Percentiles rank a stretch among this genome's conserved stretches.
Evolutionary conservation across 2,329 filamentous ascomycete genomes (phyloP).

Genomic region (Diaporthe sp.): DNA sequence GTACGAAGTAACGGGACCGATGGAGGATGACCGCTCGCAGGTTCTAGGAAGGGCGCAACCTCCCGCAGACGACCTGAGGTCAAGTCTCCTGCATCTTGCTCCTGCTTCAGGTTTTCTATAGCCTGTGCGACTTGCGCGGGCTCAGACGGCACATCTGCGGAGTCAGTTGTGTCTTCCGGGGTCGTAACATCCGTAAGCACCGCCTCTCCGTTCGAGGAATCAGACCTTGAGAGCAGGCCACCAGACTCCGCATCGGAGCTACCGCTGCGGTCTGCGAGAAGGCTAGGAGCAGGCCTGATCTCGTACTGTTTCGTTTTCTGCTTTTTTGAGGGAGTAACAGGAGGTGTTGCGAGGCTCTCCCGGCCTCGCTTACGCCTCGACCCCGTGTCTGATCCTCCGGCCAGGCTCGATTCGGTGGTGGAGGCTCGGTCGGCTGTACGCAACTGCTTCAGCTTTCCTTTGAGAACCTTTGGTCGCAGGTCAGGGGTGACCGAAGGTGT

Average conservation of each 20-base stretch:
- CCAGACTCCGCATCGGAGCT: conserved; percentile 55
- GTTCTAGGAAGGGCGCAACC: conserved; percentile 32
- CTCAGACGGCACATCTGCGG: conserved; percentile 53
- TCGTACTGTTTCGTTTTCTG: conserved; percentile 56
- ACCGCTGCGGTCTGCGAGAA: conserved; percentile 52
- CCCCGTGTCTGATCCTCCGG: conserved; percentile 46
- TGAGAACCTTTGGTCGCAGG: conserved; percentile 65
- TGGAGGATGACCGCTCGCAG: neutral
- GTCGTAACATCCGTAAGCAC: conserved; percentile 63
- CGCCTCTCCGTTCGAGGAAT: conserved; percentile 50
- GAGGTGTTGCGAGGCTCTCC: conserved; percentile 65
- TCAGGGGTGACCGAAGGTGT: conserved; percentile 71
- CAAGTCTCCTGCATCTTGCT: conserved; percentile 48
- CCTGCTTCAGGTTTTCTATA: conserved; percentile 50
- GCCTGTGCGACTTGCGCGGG: conserved; percentile 50
- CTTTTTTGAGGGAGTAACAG: conserved; percentile 68
- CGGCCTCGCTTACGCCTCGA: conserved; percentile 59
- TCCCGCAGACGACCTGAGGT: conserved; percentile 41
- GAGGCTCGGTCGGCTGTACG: conserved; percentile 52
- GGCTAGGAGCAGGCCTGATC: conserved; percentile 46
- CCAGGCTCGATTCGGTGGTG: conserved; percentile 51
- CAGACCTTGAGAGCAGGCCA: conserved; percentile 50
- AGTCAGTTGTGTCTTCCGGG: conserved; percentile 63
- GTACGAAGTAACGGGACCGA: conserved; percentile 43
- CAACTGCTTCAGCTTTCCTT: conserved; percentile 53